A percentile compares a stretch with the other conserved stretches of the same genome.
These are phyloP conservation scores for Exserohilum rostratum DNA, from an alignment of 2,329 filamentous ascomycete genomes.

Conservation along the genomic window DNA sequence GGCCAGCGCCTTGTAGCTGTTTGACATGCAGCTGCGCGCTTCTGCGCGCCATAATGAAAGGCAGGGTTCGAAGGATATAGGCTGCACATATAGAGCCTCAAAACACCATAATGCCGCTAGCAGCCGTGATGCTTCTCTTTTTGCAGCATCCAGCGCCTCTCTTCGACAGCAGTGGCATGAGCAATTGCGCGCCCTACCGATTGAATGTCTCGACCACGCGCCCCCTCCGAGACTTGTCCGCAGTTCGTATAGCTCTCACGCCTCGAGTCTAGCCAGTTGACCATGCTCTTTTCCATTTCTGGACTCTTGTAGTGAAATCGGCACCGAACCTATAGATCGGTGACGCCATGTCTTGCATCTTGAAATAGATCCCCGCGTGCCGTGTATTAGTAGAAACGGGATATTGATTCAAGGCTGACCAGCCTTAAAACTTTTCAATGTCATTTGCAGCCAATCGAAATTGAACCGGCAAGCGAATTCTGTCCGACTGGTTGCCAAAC, in stretches of 20 bases:
- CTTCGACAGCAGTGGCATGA: background rate
- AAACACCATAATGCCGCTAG: background rate
- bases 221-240: too few relatives aligned
- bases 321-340: too few relatives aligned
- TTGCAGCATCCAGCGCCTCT: background rate
- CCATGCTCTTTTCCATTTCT: too few relatives aligned
- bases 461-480: background rate
- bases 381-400: background rate
- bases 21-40: conserved; percentile 24
- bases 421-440: background rate
- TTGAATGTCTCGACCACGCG: too few relatives aligned
- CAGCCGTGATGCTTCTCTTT: background rate
- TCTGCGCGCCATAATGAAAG: conserved; percentile 23
- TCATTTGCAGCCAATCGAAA: background rate
- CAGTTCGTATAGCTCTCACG: too few relatives aligned
- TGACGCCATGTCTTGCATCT: too few relatives aligned
- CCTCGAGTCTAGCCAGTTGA: too few relatives aligned
- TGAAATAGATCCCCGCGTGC: background rate
- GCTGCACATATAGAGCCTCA: conserved; percentile 16
- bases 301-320: too few relatives aligned
- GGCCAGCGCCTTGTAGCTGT: conserved; percentile 25
- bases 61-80: conserved; percentile 14
- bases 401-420: background rate
- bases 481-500: background rate
- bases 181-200: background rate